Evolutionary conservation across 805 yeast genomes (phyloP).

Genomic region (Yarrowia keelungensis): DNA sequence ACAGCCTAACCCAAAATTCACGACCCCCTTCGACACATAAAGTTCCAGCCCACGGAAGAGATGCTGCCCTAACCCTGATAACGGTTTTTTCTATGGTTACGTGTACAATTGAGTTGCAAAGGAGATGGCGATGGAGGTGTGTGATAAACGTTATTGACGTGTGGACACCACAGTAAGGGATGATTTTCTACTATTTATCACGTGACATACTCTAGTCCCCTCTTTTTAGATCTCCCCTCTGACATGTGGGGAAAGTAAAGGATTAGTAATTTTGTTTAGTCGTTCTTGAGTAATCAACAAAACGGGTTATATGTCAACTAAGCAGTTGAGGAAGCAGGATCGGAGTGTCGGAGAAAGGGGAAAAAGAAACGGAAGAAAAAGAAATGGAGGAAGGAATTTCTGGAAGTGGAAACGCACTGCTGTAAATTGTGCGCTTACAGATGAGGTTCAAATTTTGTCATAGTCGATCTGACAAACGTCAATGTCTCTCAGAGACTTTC

Average conservation of each 20-base stretch:
- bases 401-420: too few relatives aligned
- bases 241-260: conserved; percentile 19
- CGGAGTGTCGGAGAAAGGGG: too few relatives aligned
- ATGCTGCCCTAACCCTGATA: conserved; percentile 13
- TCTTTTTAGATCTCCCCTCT: not conserved
- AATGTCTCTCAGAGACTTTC: too few relatives aligned
- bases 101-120: not conserved
- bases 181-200: not conserved
- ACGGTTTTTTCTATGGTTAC: not conserved
- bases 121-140: not conserved
- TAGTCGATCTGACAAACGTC: too few relatives aligned
- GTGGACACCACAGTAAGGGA: too few relatives aligned
- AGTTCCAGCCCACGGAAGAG: not conserved
- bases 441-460: too few relatives aligned
- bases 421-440: too few relatives aligned
- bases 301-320: not conserved
- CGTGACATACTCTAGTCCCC: not conserved
- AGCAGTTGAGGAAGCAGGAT: not conserved
- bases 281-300: not conserved
- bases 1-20: conserved; percentile 11
- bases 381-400: too few relatives aligned
- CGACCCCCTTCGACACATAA: conserved; percentile 2
- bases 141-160: too few relatives aligned
- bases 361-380: too few relatives aligned
- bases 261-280: conserved; percentile 25